Evolutionary conservation across 2,329 filamentous ascomycete species (phyloP).

Genomic region (Sclerotinia sclerotiorum): DNA sequence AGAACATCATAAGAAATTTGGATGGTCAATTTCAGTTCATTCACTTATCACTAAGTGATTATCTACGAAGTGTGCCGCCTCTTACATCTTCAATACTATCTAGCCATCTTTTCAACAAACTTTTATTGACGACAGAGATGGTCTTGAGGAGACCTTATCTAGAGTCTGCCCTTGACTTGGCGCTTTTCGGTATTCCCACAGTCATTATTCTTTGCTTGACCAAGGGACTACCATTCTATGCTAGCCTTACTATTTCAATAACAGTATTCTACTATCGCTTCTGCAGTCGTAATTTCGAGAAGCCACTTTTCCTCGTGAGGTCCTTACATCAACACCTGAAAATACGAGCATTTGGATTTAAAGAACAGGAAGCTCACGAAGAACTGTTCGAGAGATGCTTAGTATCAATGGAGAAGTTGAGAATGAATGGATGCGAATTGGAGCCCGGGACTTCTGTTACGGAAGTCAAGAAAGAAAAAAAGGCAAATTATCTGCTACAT

Average conservation of each 20-base stretch:
- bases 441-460: not conserved
- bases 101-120: not conserved
- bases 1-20: not conserved
- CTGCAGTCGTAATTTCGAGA: not conserved
- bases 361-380: not conserved
- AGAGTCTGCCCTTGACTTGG: not conserved
- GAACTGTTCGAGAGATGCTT: too few species aligned
- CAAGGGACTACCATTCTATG: not conserved
- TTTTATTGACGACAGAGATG: not conserved
- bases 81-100: not conserved
- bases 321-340: not conserved
- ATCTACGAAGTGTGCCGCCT: not conserved
- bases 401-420: not conserved
- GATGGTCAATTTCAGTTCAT: not conserved
- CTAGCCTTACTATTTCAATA: too few species aligned
- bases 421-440: not conserved
- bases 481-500: not conserved
- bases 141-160: not conserved
- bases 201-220: accelerated
- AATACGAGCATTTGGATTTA: not conserved
- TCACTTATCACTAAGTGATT: not conserved
- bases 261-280: not conserved
- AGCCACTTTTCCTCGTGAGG: too few species aligned
- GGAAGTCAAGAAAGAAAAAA: not conserved
- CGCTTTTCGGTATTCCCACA: not conserved